Percentiles rank a stretch among this genome's conserved stretches.
phyloP scores from a whole-genome alignment of 495 filamentous ascomycete species.

The Aspergillus cavernicola region DNA sequence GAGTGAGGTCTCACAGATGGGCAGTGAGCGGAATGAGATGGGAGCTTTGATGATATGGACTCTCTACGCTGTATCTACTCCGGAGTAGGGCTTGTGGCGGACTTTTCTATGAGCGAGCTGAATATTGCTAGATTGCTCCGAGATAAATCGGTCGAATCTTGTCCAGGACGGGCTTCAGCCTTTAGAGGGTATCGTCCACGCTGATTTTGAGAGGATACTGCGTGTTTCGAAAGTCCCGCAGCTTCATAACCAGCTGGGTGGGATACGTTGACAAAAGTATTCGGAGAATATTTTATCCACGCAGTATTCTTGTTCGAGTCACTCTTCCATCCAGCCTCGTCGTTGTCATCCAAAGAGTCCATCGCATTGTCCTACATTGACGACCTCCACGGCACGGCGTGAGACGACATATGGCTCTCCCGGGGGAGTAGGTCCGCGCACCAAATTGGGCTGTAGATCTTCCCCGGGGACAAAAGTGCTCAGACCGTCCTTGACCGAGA shows the following conservation, averaged over 20 bases:
- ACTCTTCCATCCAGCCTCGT: constrained; percentile 3
- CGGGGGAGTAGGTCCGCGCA: background rate
- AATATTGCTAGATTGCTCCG: too few relatives aligned
- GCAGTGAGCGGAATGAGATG: too few relatives aligned
- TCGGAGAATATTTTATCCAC: constrained; percentile 8
- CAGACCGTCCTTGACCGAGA: background rate
- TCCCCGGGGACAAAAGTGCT: background rate
- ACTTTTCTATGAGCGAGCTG: too few relatives aligned
- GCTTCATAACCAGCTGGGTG: constrained; percentile 6
- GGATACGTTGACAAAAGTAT: background rate
- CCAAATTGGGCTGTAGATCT: background rate
- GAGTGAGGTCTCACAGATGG: too few relatives aligned
- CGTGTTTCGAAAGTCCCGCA: background rate
- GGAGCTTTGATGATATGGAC: too few relatives aligned
- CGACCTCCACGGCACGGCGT: background rate
- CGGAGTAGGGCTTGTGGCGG: too few relatives aligned
- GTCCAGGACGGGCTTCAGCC: too few relatives aligned
- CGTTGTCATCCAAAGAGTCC: constrained; percentile 1
- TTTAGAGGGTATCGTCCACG: too few relatives aligned
- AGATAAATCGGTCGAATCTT: too few relatives aligned
- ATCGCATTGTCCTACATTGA: background rate
- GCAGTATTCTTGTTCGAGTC: background rate
- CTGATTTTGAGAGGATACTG: background rate
- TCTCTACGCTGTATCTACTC: too few relatives aligned
- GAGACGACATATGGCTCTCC: background rate